Percentiles rank a stretch among this genome's conserved stretches.
phyloP scores from a whole-genome alignment of 177 flowering plant genomes.

The Vitis hybrid region DNA sequence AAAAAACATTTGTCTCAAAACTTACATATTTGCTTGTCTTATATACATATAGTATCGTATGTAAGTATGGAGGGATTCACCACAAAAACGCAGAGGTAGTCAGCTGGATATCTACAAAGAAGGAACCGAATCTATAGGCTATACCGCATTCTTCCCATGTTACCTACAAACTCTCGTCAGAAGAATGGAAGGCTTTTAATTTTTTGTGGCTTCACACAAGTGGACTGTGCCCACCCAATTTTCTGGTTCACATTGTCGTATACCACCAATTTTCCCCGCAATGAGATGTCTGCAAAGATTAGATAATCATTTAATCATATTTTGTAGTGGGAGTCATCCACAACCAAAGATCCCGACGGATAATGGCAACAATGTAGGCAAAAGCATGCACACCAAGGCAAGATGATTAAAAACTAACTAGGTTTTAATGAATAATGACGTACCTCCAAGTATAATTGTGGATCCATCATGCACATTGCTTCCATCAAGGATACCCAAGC shows the following conservation, averaged over 20 bases:
- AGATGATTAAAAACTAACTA: background rate
- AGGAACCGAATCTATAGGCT: no score
- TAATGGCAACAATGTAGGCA: no score
- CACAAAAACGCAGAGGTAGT: no score
- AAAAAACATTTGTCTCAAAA: no score
- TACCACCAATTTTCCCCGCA: constrained; percentile 61
- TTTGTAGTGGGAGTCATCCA: no score
- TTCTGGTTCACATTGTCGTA: constrained; percentile 64
- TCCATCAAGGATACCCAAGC: constrained; percentile 83
- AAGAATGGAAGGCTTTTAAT: constrained; percentile 24
- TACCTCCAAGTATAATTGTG: constrained; percentile 74
- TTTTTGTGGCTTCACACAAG: constrained; percentile 46
- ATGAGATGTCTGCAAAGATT: constrained; percentile 55
- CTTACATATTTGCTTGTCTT: no score
- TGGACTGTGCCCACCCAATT: constrained; percentile 70
- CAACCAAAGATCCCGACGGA: no score
- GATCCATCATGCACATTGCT: constrained; percentile 65
- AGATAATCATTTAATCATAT: background rate
- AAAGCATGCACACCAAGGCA: background rate
- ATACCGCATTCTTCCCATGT: no score
- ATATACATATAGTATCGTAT: no score
- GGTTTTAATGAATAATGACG: background rate
- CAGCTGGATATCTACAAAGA: no score
- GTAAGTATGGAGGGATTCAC: no score
- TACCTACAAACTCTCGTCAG: no score